Base-by-base conservation (phyloP, 768 basidiomycete species). In the Amanita phalloides region DNA sequence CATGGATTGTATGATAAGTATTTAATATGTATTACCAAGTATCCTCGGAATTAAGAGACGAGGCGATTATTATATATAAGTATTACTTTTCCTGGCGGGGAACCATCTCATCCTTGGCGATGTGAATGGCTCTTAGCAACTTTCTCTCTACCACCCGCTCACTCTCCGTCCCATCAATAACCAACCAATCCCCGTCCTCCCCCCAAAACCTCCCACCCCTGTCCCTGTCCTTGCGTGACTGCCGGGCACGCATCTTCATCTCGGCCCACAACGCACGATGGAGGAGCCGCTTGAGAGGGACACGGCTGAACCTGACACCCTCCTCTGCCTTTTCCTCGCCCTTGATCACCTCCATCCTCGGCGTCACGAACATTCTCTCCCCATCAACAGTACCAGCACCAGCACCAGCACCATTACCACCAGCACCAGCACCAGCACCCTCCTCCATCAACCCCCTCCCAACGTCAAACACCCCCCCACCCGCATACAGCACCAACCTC, bases 261-360 rank as follows among this genome's bases (percentile, higher is more conserved):
- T 47, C n/a, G 13, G 56, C 55, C 47, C 54, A 50, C 2, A 53
- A 37, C 23, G 58, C 56, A 11, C 58, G 54, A 2, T 53, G 54
- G 17, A 60, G 47, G 3, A 60, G 23, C 6, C 58, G 45, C 32
- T 53, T 36, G 13, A 60, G 48, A 1, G 58, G 58, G 4, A 51
- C 38, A 20, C 26, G 8, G 10, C 50, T 44, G 14, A 56, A 55
- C 14, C 45, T 11, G 28, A 55, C 41, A 25, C 42, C 35, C 3
- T 26, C 11, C 5, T 56, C 55, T 10, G 55, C 47, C 10, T 48
- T 48, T 23, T 46, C 55, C 7, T 56, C 50, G 2, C 53, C 56
- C 33, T 56, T 54, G 20, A 60, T 51, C 56, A 60, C 57, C 17
- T 28, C 45, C 11, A 54, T 6, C 5, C 54, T 57, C 14, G 58